A percentile compares a stretch with the other conserved stretches of the same genome.
phyloP scores from a whole-genome alignment of 2,329 filamentous ascomycete species.

The Biscogniauxia sp. region DNA sequence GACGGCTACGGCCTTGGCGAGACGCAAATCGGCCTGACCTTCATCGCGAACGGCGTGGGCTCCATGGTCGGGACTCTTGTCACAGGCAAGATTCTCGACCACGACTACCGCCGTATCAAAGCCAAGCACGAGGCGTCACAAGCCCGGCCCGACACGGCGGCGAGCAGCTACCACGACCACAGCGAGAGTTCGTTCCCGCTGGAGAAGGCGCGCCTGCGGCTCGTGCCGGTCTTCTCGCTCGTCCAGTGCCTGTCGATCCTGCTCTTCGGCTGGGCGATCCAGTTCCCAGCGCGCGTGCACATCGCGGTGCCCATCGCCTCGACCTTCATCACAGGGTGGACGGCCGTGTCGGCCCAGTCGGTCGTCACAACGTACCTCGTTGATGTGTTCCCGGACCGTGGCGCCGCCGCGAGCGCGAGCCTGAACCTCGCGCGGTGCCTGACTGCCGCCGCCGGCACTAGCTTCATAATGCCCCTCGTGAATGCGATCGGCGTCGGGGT shows the following conservation, averaged over 20 bases:
- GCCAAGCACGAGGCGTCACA: slow-evolving; percentile 23
- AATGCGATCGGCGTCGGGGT: slow-evolving; percentile 43
- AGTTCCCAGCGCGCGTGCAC: slow-evolving; percentile 40
- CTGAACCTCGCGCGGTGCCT: slow-evolving; percentile 53
- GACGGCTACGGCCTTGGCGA: slow-evolving; percentile 41
- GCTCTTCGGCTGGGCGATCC: slow-evolving; percentile 52
- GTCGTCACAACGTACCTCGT: slow-evolving; percentile 52
- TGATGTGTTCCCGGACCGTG: slow-evolving; percentile 48
- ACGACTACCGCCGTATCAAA: slow-evolving; percentile 47
- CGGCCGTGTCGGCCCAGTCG: slow-evolving; percentile 46
- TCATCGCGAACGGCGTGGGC: slow-evolving; percentile 54
- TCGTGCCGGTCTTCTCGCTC: slow-evolving; percentile 43
- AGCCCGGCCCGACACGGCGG: background rate
- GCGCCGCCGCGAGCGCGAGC: slow-evolving; percentile 51
- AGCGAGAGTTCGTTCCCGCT: slow-evolving; percentile 39
- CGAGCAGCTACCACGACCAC: slow-evolving; percentile 1
- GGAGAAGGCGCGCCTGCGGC: slow-evolving; percentile 50
- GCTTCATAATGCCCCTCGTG: slow-evolving; percentile 49
- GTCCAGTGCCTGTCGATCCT: slow-evolving; percentile 46
- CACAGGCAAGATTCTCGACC: slow-evolving; percentile 51
- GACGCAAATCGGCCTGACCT: slow-evolving; percentile 48
- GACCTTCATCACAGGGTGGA: slow-evolving; percentile 52
- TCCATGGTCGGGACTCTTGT: slow-evolving; percentile 52
- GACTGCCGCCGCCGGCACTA: slow-evolving; percentile 50
- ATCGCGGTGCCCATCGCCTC: slow-evolving; percentile 49